These are phyloP conservation scores for Fusarium pseudograminearum DNA, from an alignment of 2,329 filamentous ascomycete species.

Conservation along the genomic window DNA sequence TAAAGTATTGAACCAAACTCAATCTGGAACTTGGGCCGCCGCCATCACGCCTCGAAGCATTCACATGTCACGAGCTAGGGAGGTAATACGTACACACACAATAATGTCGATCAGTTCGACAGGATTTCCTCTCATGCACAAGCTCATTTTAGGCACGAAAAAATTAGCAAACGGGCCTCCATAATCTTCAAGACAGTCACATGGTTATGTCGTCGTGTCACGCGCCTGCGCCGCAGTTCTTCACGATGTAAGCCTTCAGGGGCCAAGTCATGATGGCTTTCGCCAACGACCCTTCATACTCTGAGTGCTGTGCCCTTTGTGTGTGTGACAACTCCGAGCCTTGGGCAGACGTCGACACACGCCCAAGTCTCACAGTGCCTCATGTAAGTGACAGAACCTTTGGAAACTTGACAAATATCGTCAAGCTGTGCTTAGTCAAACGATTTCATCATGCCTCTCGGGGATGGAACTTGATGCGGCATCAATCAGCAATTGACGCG, in stretches of 20 bases:
- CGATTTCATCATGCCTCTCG: slow-evolving; percentile 20
- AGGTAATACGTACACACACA: slow-evolving; percentile 1
- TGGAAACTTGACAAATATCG: slow-evolving; percentile 3
- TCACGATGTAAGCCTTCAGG: background rate
- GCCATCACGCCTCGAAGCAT: slow-evolving; percentile 21
- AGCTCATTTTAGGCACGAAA: slow-evolving; percentile 13
- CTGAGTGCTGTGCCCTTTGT: background rate
- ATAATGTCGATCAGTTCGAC: slow-evolving; percentile 25
- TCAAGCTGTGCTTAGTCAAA: slow-evolving; percentile 5
- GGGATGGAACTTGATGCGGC: slow-evolving; percentile 39
- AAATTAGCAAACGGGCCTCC: slow-evolving; percentile 2
- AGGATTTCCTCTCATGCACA: slow-evolving; percentile 25
- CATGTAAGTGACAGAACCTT: background rate
- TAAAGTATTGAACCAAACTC: slow-evolving; percentile 32
- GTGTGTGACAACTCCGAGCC: background rate
- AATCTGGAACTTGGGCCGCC: slow-evolving; percentile 39
- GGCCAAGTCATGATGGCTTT: background rate
- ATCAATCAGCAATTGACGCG: slow-evolving; percentile 39
- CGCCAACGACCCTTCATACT: background rate
- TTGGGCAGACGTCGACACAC: background rate
- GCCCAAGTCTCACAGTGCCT: background rate
- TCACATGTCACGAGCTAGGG: slow-evolving; percentile 38
- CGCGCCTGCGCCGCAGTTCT: slow-evolving; percentile 28
- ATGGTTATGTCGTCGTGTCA: slow-evolving; percentile 22
- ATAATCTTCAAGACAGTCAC: slow-evolving; percentile 28